These are phyloP conservation scores for Colletotrichum sp. DNA, from an alignment of 2,329 filamentous ascomycete species.

Conservation along the genomic window DNA sequence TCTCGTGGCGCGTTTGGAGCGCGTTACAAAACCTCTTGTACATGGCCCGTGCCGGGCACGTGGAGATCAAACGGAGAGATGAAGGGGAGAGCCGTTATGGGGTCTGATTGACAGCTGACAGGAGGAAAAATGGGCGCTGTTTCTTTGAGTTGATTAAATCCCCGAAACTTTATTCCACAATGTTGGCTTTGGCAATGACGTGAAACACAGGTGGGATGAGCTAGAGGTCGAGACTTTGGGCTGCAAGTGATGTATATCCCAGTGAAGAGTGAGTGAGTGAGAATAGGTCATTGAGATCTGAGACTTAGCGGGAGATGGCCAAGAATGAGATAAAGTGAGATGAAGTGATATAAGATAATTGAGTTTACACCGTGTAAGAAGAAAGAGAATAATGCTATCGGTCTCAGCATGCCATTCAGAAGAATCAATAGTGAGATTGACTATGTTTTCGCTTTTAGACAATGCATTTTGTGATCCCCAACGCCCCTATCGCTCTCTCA, in stretches of 20 bases:
- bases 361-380: not conserved
- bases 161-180: not conserved
- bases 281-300: not conserved
- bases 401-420: not conserved
- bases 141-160: not conserved
- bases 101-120: not conserved
- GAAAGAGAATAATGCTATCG: not conserved
- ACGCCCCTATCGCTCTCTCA: not conserved
- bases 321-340: not conserved
- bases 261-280: not conserved
- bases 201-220: not conserved
- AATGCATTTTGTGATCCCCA: not conserved
- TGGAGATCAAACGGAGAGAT: not conserved
- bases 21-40: not conserved
- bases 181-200: not conserved
- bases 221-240: not conserved
- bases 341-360: not conserved
- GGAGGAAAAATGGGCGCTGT: not conserved
- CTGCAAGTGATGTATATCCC: not conserved
- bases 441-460: not conserved
- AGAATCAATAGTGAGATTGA: not conserved
- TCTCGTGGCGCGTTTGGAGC: not conserved
- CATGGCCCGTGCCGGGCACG: not conserved
- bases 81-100: not conserved
- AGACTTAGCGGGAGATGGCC: accelerated